Evolutionary conservation across 257 asterid genomes (phyloP), one percentile per base, ranked within the genome.

Genomic region (Lycium barbarum): DNA sequence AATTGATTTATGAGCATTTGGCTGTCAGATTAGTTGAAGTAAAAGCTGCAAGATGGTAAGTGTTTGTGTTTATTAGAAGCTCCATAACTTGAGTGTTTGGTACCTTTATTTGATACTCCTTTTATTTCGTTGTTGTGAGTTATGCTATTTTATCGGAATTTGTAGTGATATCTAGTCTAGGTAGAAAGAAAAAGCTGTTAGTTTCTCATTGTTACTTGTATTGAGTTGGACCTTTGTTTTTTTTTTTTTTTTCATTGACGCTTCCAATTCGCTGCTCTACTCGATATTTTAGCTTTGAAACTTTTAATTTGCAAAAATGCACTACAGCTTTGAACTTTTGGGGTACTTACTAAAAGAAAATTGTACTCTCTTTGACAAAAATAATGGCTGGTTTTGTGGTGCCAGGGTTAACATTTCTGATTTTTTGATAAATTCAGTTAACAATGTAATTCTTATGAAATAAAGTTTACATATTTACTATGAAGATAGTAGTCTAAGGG

Each of bases 31-130:
- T 68, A 33, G 43, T 82, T 61, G 86, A 83, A 91, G 87, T 84
- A 84, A 86, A 84, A 85, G 86, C 84, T 70, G 84, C 87, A 54
- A 87, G 84, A 94, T 94, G 97, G 95, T 94, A 49, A 87, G 84
- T 80, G 59, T 10, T 54, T 55, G 55, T 14, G 6, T 59, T 73
- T 59, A 53, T 61, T 9, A 51, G 51, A 14, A 6, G 66, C n/a
- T 47, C 8, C 80, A 15, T 45, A 47, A 33, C n/a, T 5, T 33
- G 12, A 78, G 40, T 53, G 53, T 80, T 71, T 38, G 38, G 18
- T 17, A 3, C 65, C 9, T 55, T 36, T 4, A 12, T 12, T 38
- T 38, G 17, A 58, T 74, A 17, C 15, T 33, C 36, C 79, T 13
- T 66, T 84, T 45, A 35, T 0, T 53, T 49, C 6, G 45, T 4